Evolutionary conservation across 2,329 filamentous ascomycete genomes (phyloP).

Genomic region (Neopestalotiopsis rosae): DNA sequence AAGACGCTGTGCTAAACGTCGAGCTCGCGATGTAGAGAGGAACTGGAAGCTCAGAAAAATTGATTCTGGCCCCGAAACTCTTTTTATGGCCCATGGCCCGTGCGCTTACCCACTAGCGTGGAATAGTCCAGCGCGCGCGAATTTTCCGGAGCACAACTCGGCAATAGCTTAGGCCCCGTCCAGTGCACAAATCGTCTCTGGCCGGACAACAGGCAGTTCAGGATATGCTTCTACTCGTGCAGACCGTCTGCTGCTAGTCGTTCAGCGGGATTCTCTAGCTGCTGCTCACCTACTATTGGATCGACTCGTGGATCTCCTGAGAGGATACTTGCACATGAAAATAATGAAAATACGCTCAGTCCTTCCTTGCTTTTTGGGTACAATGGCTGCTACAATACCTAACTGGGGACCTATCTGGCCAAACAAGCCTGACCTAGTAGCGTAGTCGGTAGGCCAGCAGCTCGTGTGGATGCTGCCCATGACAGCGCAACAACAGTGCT

Average conservation of each 20-base stretch:
- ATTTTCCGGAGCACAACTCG: slow-evolving; percentile 1
- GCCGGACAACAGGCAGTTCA: background rate
- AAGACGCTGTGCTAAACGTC: slow-evolving; percentile 36
- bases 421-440: background rate
- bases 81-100: slow-evolving; percentile 1
- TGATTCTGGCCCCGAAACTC: slow-evolving; percentile 6
- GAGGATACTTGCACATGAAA: background rate
- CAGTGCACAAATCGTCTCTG: background rate
- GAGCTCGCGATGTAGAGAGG: slow-evolving; percentile 26
- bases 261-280: background rate
- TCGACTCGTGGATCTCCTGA: slow-evolving; percentile 2
- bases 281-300: background rate
- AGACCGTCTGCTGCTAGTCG: background rate
- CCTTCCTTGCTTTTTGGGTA: background rate
- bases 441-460: background rate
- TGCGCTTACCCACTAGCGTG: background rate
- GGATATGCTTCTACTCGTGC: background rate
- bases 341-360: background rate
- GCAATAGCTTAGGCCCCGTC: background rate
- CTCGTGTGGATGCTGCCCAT: background rate
- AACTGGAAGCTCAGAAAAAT: slow-evolving; percentile 6
- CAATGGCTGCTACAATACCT: no score
- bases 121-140: background rate
- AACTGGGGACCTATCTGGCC: no score
- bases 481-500: background rate